Percentiles rank a stretch among this genome's conserved stretches.
Evolutionary conservation across 2,329 filamentous ascomycete genomes (phyloP).

Genomic region (Paramyrothecium sp.): DNA sequence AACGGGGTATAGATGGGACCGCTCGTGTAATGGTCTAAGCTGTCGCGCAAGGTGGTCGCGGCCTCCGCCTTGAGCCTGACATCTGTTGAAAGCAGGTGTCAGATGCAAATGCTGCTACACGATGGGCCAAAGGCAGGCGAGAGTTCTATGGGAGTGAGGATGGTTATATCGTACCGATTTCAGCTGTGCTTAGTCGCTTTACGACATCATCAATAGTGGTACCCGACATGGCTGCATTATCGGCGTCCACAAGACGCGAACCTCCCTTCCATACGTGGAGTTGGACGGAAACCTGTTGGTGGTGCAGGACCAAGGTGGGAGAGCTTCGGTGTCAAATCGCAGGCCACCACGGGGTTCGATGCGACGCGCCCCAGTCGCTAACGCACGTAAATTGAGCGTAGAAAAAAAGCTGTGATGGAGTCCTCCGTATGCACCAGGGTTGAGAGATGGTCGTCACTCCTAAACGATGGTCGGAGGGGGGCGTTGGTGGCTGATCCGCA

Average conservation of each 20-base stretch:
- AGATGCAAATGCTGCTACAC: background rate
- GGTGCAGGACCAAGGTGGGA: constrained; percentile 12
- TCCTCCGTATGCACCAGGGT: no score
- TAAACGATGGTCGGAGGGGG: background rate
- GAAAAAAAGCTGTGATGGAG: background rate
- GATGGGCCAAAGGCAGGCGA: constrained; percentile 2
- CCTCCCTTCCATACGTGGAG: constrained; percentile 32
- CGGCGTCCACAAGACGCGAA: constrained; percentile 33
- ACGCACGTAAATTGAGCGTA: background rate
- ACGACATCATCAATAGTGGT: constrained; percentile 63
- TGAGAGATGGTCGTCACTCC: no score
- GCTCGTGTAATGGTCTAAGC: constrained; percentile 82
- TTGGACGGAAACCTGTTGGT: constrained; percentile 9
- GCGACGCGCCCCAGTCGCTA: background rate
- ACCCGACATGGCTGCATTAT: constrained; percentile 59
- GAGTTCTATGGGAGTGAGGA: constrained; percentile 7
- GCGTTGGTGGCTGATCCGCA: background rate
- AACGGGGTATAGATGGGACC: constrained; percentile 77
- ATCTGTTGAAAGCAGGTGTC: constrained; percentile 51
- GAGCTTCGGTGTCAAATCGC: background rate
- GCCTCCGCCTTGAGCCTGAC: constrained; percentile 77
- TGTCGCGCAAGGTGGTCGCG: constrained; percentile 85
- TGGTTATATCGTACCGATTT: constrained; percentile 45
- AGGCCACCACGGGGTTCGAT: background rate
- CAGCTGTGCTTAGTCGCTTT: constrained; percentile 55